A percentile compares a stretch with the other conserved stretches of the same genome.
phyloP scores from a whole-genome alignment of 1,139 yeast species.

The Wickerhamomyces sp. region DNA sequence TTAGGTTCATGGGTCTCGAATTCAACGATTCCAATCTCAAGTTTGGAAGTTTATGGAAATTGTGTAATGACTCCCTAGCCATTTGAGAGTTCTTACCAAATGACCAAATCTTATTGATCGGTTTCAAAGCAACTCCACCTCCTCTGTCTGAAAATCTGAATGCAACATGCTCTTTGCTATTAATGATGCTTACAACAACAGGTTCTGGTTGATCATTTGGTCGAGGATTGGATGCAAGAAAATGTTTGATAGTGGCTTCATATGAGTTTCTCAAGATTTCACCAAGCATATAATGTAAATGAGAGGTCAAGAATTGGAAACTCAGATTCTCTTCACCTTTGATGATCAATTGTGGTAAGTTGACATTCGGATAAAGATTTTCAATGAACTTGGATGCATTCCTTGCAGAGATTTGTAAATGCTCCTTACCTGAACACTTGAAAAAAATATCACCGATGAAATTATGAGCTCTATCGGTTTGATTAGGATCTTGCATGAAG shows the following conservation, averaged over 20 bases:
- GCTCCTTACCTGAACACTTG: conserved; percentile 70
- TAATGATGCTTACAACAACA: conserved; percentile 63
- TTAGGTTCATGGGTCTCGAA: conserved; percentile 3
- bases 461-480: conserved; percentile 49
- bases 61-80: conserved; percentile 51
- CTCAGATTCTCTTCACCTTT: conserved; percentile 58
- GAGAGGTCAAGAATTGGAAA: conserved; percentile 83
- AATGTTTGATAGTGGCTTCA: conserved; percentile 64
- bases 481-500: conserved; percentile 38
- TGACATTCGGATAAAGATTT: conserved; percentile 47
- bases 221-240: conserved; percentile 29
- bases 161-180: conserved; percentile 59
- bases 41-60: conserved; percentile 68
- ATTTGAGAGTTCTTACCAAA: conserved; percentile 64
- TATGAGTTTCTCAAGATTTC: conserved; percentile 81
- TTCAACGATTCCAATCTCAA: conserved; percentile 20
- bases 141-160: conserved; percentile 86
- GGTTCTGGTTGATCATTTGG: conserved; percentile 37
- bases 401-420: conserved; percentile 51
- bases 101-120: conserved; percentile 70
- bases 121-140: conserved; percentile 68
- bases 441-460: conserved; percentile 86
- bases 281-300: conserved; percentile 78
- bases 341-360: conserved; percentile 68
- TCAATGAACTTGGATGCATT: conserved; percentile 42